Percentiles rank a stretch among this genome's conserved stretches.
Conservation (phyloP, 805 yeast genomes). For the Candida sphagnicola region DNA sequence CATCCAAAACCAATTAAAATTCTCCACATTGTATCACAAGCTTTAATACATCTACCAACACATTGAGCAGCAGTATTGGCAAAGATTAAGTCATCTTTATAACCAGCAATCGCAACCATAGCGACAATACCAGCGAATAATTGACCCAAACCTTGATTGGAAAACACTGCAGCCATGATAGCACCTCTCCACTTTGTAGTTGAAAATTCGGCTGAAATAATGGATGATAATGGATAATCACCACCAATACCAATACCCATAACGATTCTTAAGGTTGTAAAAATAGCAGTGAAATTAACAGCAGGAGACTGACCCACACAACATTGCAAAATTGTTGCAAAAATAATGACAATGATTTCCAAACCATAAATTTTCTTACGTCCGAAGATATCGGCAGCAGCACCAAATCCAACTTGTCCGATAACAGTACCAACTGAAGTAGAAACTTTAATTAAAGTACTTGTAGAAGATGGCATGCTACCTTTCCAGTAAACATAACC, state of each 20-base stretch:
- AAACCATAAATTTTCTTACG: conserved; percentile 85
- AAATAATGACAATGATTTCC: conserved; percentile 80
- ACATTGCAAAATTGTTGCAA: conserved; percentile 77
- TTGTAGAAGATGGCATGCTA: conserved; percentile 63
- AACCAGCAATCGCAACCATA: conserved; percentile 69
- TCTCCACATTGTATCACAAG: conserved; percentile 95
- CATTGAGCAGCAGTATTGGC: conserved; percentile 60
- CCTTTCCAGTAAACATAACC: conserved; percentile 69
- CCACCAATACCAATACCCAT: conserved; percentile 98
- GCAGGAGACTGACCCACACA: conserved; percentile 68
- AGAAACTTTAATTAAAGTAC: conserved; percentile 76
- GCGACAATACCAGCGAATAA: conserved; percentile 83
- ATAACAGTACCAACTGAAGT: conserved; percentile 93
- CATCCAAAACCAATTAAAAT: conserved; percentile 83
- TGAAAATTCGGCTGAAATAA: conserved; percentile 87
- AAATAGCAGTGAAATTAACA: conserved; percentile 66
- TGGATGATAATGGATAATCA: conserved; percentile 92
- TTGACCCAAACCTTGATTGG: conserved; percentile 98
- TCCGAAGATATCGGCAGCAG: conserved; percentile 75
- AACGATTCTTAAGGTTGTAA: conserved; percentile 74
- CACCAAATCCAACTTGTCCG: conserved; percentile 86
- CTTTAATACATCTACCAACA: conserved; percentile 62
- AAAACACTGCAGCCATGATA: conserved; percentile 92
- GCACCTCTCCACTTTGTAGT: conserved; percentile 98
- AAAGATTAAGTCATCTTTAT: conserved; percentile 51